Evolutionary conservation across 2,329 filamentous ascomycete genomes (phyloP).

Genomic region (Penicillium thymicola): DNA sequence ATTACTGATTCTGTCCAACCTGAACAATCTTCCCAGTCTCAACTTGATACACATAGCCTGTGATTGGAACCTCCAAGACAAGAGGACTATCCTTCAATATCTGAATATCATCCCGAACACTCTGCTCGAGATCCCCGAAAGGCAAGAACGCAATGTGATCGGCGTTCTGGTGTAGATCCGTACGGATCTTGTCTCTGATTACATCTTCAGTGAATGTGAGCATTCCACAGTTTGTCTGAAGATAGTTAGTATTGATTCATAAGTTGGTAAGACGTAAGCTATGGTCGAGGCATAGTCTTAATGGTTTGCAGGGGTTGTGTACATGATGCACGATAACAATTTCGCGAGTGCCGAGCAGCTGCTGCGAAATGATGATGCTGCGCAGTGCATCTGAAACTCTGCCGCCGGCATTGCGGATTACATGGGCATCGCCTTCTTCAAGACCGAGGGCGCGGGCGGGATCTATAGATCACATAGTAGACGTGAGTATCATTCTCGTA

Average conservation of each 20-base stretch:
- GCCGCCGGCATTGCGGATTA: constrained; percentile 71
- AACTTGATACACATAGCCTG: constrained; percentile 75
- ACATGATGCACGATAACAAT: constrained; percentile 60
- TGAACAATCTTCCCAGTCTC: constrained; percentile 63
- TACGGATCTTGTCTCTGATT: constrained; percentile 59
- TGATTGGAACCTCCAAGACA: constrained; percentile 61
- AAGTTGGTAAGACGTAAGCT: neutral
- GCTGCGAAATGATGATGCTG: constrained; percentile 73
- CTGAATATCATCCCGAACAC: constrained; percentile 63
- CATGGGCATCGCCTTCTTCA: constrained; percentile 70
- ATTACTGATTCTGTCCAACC: constrained; percentile 32
- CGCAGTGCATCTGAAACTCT: constrained; percentile 67
- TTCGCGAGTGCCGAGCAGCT: constrained; percentile 72
- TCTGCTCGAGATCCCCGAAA: constrained; percentile 58
- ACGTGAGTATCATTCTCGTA: neutral
- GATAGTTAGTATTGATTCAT: neutral
- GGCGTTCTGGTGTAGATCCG: constrained; percentile 47
- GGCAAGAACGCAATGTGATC: constrained; percentile 60
- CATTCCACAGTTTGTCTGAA: constrained; percentile 66
- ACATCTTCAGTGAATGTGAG: constrained; percentile 61
- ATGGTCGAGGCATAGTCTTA: neutral
- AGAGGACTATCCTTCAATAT: constrained; percentile 59
- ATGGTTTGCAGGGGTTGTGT: constrained; percentile 2
- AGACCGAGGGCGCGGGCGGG: constrained; percentile 68
- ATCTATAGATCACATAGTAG: constrained; percentile 44